phyloP scores from a whole-genome alignment of 2,329 filamentous ascomycete species.

The Cladosporium oxysporum region DNA sequence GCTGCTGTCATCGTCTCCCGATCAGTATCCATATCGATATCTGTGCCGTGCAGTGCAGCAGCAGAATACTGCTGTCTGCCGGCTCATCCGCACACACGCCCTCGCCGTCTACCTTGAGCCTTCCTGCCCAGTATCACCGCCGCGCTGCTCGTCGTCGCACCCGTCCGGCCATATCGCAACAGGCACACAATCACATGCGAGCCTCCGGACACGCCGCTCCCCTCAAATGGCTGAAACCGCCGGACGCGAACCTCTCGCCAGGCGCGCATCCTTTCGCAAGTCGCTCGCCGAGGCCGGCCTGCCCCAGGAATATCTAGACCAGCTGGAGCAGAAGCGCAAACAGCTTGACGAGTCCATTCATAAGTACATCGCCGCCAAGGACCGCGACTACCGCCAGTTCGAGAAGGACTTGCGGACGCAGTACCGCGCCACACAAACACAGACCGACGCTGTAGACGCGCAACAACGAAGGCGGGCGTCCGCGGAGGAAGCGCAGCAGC shows the following conservation, averaged over 20 bases:
- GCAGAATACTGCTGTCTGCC: not conserved
- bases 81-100: not conserved
- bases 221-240: constrained; percentile 17
- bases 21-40: not conserved
- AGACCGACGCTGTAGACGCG: constrained; percentile 8
- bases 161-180: constrained; percentile 1
- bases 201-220: constrained; percentile 7
- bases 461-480: constrained; percentile 17
- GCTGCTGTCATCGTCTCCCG: not conserved
- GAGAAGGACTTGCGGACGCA: constrained; percentile 35
- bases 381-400: constrained; percentile 40
- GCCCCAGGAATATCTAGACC: constrained; percentile 35
- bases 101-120: not conserved
- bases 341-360: constrained; percentile 42
- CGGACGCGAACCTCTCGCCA: constrained; percentile 18
- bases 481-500: constrained; percentile 19
- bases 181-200: constrained; percentile 12
- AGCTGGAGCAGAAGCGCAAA: constrained; percentile 39
- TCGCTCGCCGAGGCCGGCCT: constrained; percentile 27
- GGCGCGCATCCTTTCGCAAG: constrained; percentile 27
- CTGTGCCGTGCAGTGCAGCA: not conserved
- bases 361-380: constrained; percentile 41
- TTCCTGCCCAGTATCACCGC: not conserved
- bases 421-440: constrained; percentile 7
- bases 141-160: constrained; percentile 10